Conservation (phyloP, 2,329 filamentous ascomycete genomes). For the Ascochyta viciae-villosae region DNA sequence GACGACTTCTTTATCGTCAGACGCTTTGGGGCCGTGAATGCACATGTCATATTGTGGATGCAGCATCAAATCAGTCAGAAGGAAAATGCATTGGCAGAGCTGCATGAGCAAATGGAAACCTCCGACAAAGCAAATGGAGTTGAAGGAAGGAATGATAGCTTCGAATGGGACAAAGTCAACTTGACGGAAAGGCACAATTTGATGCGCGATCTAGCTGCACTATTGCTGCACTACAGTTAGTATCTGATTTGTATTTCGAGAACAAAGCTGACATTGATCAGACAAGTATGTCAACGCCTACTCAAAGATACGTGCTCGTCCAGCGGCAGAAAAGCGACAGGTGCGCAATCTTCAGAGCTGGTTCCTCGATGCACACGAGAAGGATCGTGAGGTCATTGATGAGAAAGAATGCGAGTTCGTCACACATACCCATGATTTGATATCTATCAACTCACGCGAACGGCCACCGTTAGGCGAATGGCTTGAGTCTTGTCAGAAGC, state of each 20-base stretch:
- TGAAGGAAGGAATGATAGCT: slow-evolving; percentile 20
- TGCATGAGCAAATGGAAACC: slow-evolving; percentile 11
- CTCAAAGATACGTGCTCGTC: slow-evolving; percentile 23
- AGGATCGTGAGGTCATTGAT: slow-evolving; percentile 16
- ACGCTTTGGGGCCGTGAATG: slow-evolving; percentile 35
- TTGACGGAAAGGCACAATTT: slow-evolving; percentile 16
- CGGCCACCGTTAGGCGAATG: slow-evolving; percentile 19
- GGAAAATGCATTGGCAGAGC: slow-evolving; percentile 19
- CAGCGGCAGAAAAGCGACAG: slow-evolving; percentile 20
- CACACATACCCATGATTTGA: slow-evolving; percentile 23
- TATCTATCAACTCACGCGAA: slow-evolving; percentile 22
- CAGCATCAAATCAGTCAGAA: slow-evolving; percentile 28
- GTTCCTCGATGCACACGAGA: background rate
- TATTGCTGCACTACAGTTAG: slow-evolving; percentile 29
- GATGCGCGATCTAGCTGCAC: slow-evolving; percentile 22
- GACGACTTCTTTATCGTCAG: slow-evolving; percentile 42
- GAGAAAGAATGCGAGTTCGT: slow-evolving; percentile 10
- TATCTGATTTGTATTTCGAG: background rate
- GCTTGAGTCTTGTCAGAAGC: slow-evolving; percentile 11
- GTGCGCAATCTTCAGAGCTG: slow-evolving; percentile 22
- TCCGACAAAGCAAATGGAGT: background rate
- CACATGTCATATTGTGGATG: slow-evolving; percentile 31
- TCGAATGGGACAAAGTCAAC: slow-evolving; percentile 21
- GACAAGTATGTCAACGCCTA: slow-evolving; percentile 29
- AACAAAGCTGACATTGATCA: slow-evolving; percentile 1